These are phyloP conservation scores for Phytopythium mirpurense DNA, from an alignment of 352 stramenopile species.

Conservation along the genomic window DNA sequence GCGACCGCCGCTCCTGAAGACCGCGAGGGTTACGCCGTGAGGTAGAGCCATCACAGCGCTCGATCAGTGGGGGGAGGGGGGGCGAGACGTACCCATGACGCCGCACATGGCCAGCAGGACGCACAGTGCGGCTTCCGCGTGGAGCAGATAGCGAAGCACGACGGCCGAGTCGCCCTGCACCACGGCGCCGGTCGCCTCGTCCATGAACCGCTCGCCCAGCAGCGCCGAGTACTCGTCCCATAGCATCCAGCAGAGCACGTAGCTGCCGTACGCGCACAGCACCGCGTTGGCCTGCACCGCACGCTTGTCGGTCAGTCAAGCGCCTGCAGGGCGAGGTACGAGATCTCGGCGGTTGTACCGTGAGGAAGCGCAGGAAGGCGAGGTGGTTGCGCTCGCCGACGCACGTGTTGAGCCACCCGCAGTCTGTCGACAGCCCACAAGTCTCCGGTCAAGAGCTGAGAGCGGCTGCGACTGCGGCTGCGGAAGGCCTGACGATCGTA, in stretches of 20 bases:
- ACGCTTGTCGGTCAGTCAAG: not conserved
- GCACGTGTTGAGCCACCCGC: slow-evolving; percentile 61
- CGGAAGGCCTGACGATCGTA: slow-evolving; percentile 12
- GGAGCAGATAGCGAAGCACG: slow-evolving; percentile 44
- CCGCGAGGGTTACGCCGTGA: not conserved
- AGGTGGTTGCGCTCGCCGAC: slow-evolving; percentile 60
- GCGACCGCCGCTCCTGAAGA: slow-evolving; percentile 21
- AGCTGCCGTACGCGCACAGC: slow-evolving; percentile 44
- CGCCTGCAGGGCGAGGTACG: too few relatives aligned
- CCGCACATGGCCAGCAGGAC: slow-evolving; percentile 41
- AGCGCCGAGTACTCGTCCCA: slow-evolving; percentile 34
- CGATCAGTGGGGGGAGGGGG: not conserved
- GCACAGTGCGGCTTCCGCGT: slow-evolving; percentile 29
- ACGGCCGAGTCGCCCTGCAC: slow-evolving; percentile 33
- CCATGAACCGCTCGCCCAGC: slow-evolving; percentile 34
- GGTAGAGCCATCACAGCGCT: not conserved
- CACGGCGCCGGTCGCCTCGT: slow-evolving; percentile 26
- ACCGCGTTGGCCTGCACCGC: slow-evolving; percentile 35
- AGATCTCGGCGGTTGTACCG: too few relatives aligned
- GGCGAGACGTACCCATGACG: slow-evolving; percentile 34
- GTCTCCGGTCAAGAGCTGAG: too few relatives aligned
- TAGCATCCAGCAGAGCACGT: slow-evolving; percentile 42
- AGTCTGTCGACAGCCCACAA: slow-evolving; percentile 16
- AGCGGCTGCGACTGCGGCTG: too few relatives aligned
- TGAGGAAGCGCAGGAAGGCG: slow-evolving; percentile 48